phyloP scores from a whole-genome alignment of 192 early-diverging fungal genomes.

The Chytriomyces confervae region DNA sequence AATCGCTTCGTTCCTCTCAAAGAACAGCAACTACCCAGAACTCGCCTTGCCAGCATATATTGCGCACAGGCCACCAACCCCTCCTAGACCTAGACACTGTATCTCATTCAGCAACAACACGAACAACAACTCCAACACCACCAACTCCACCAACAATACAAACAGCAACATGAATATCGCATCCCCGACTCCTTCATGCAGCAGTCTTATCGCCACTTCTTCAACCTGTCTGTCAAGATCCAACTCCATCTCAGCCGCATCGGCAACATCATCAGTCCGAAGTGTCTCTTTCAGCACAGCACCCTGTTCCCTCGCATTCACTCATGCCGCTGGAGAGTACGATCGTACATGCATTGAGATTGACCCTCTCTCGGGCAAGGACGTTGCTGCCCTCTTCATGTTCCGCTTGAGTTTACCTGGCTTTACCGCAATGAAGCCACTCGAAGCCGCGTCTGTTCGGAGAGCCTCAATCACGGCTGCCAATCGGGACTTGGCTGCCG shows the following conservation, averaged over 20 bases:
- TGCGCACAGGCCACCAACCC: neutral
- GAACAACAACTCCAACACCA: no score
- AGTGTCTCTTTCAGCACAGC: neutral
- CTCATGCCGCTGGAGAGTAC: constrained; percentile 5
- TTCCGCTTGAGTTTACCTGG: constrained; percentile 20
- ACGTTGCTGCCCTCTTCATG: constrained; percentile 17
- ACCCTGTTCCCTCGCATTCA: neutral
- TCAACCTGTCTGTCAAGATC: neutral
- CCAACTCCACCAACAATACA: no score
- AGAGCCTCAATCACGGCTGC: neutral
- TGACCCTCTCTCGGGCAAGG: constrained; percentile 15
- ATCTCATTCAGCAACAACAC: no score
- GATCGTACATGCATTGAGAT: constrained; percentile 16
- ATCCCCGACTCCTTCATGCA: neutral
- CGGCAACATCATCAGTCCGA: neutral
- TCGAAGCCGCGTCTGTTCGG: no score
- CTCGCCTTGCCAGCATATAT: neutral
- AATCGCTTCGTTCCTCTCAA: neutral
- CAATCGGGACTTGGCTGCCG: neutral
- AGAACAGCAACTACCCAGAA: neutral
- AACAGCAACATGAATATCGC: neutral
- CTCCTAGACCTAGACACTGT: neutral
- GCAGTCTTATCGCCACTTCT: neutral
- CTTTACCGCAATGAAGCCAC: neutral
- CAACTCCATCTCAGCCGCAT: neutral